Evolutionary conservation across 2,329 filamentous ascomycete species (phyloP), one percentile per base, ranked within the genome.

Genomic region (Colletotrichum sp.): DNA sequence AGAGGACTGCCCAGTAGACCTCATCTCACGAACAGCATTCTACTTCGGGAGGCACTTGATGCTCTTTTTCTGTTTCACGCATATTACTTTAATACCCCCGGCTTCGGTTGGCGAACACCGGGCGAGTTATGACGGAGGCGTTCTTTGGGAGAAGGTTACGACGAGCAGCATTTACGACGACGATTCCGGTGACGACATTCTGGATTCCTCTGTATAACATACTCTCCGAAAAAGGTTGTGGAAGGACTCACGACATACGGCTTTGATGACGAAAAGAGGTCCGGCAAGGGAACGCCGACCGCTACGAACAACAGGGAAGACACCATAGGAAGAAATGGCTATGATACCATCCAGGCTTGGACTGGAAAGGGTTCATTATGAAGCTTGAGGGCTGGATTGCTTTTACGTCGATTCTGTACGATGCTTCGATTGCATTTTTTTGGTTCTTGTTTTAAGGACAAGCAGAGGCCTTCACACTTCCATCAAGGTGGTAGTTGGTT

Each of bases 1-100:
- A 78, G 39, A 72, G 77, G 65, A 30, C 77, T 72, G 73, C 72
- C 62, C 76, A 78, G 64, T 78, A 76, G 72, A 61, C 72, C 70
- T 68, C 49, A 39, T 36, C 70, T 61, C 70, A 69, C 65, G 19
- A 73, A 63, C 73, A 73, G 32, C 39, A 68, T 65, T 65, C 62
- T 61, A 57, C 49, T 76, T 69, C 61, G 59, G 74, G 29, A 9
- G 59, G 74, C 74, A 76, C 69, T 65, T 44, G n/a, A 74, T 76
- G 70, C 70, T 49, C 44, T 76, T 49, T 55, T 76, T 44, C 49
- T 64, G 44, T 39, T 69, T 68, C 34, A 36, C 59, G 61, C 71
- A 63, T 69, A 36, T 61, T 55, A 74, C 27, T 66, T 62, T 76
- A 76, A 76, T 76, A 61, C 44, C 59, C 63, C 74, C 44, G 49